Base-by-base conservation (phyloP, 1,284 basidiomycete genomes). In the Pascua guehoae region DNA sequence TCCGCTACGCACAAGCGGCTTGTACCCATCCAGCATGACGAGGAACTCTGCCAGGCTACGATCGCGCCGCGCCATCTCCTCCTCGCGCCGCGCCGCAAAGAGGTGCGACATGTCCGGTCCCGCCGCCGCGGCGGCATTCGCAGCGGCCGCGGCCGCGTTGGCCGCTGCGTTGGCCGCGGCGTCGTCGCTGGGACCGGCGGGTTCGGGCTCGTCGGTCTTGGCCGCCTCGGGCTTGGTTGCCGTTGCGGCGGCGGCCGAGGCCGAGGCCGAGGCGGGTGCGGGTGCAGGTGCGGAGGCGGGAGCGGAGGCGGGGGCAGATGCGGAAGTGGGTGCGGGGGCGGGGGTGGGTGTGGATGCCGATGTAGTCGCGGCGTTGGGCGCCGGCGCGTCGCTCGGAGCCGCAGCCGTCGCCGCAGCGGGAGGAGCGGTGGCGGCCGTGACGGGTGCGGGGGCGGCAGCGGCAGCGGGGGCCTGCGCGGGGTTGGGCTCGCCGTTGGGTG, bases 21-120 rank as follows among this genome's bases (percentile, higher is more conserved):
- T 91, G 75, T 97, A 97, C 45, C 95, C 92, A 69, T 98, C 95
- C 41, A 99, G 81, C 88, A 95, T 90, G 49, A 93, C 81, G 79
- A 99, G 82, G 71, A 99, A 93, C 74, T 98, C 93, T 5, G 91
- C 91, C 46, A 99, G 77, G 1, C 89, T 93, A 49, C 89, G 83
- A 74, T 96, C 70, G 41, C 67, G 90, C 61, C 89, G 81, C 0
- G 89, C 88, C 60, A 89, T 86, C 70, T 96, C 93, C 44, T 89
- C 86, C 36, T 78, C 77, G 46, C 78, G 66, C 43, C 73, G 69
- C 24, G 69, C 67, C 8, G 70, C 67, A 51, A 71, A 72, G 14
- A 73, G 63, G 57, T 74, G 60, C 1, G 64, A 59, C 47, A 71
- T 57, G 47, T 71, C 65, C 4, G 58, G 53, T 17, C 54, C 45